These are phyloP conservation scores for Hamamelis virginiana DNA, from an alignment of 164 flowering plant species.

Conservation along the genomic window DNA sequence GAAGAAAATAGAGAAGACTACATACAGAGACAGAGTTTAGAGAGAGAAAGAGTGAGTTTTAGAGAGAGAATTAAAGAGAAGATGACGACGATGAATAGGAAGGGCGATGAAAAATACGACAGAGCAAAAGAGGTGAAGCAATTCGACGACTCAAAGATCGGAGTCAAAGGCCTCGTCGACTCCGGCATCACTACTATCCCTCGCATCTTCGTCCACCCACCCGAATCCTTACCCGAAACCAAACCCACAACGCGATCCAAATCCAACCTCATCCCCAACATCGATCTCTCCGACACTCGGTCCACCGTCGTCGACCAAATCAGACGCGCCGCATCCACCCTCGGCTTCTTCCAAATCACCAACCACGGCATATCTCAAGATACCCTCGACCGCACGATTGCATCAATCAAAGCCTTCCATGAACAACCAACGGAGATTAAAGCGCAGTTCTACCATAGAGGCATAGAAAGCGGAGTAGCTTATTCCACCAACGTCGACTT, in stretches of 20 bases:
- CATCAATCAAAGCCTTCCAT: slow-evolving; percentile 35
- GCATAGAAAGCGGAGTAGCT: slow-evolving; percentile 21
- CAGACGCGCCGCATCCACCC: slow-evolving; percentile 24
- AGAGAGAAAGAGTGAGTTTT: no score
- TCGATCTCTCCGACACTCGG: slow-evolving; percentile 39
- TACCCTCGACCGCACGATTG: slow-evolving; percentile 23
- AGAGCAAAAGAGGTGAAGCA: slow-evolving; percentile 39
- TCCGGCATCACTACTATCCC: slow-evolving; percentile 63
- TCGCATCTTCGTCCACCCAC: slow-evolving; percentile 54
- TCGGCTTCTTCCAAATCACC: slow-evolving; percentile 58
- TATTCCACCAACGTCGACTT: slow-evolving; percentile 43
- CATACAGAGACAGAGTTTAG: no score
- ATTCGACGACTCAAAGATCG: slow-evolving; percentile 64
- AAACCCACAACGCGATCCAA: not conserved
- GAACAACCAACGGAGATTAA: slow-evolving; percentile 44
- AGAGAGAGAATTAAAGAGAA: not conserved
- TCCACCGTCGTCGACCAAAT: slow-evolving; percentile 31
- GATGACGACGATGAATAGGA: not conserved
- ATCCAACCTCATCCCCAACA: slow-evolving; percentile 28
- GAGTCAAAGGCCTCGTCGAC: slow-evolving; percentile 69
- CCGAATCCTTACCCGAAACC: slow-evolving; percentile 32
- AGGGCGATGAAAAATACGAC: slow-evolving; percentile 23
- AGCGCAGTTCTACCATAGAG: slow-evolving; percentile 30
- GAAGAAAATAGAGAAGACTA: no score
- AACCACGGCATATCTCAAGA: slow-evolving; percentile 45